Conservation (phyloP, 306 rosid species). For the Cucumis cinereus region DNA sequence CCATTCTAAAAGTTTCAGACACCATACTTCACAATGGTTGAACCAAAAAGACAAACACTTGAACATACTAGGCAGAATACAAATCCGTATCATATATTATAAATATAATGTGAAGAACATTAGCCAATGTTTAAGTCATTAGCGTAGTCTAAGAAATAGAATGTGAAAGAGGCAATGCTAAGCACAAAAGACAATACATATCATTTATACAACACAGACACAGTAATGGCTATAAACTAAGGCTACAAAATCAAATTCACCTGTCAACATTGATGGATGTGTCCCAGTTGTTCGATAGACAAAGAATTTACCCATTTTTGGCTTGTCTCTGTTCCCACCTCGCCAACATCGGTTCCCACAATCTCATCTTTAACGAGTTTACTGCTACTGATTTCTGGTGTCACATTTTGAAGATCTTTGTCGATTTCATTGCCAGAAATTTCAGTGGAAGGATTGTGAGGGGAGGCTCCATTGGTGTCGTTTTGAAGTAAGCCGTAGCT, state of each 20-base stretch:
- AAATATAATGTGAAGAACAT: neutral
- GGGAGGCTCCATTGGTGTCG: neutral
- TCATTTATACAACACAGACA: neutral
- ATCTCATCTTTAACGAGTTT: neutral
- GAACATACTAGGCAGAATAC: neutral
- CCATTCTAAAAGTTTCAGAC: neutral
- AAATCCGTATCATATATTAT: neutral
- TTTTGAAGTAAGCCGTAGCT: conserved; percentile 12
- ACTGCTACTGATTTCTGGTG: neutral
- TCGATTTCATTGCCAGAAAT: neutral
- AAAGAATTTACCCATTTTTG: neutral
- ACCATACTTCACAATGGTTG: neutral
- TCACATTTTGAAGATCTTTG: neutral
- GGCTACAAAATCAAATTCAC: neutral
- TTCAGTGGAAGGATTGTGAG: neutral
- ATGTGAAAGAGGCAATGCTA: neutral
- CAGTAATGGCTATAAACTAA: neutral
- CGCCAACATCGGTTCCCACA: neutral
- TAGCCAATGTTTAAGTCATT: neutral
- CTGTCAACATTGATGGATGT: neutral
- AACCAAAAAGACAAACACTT: neutral
- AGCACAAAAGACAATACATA: neutral
- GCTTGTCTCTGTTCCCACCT: neutral
- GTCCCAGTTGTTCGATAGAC: neutral
- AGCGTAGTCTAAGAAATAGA: neutral